Evolutionary conservation across 2,329 filamentous ascomycete species (phyloP).

Genomic region (Arachnomyces sp.): DNA sequence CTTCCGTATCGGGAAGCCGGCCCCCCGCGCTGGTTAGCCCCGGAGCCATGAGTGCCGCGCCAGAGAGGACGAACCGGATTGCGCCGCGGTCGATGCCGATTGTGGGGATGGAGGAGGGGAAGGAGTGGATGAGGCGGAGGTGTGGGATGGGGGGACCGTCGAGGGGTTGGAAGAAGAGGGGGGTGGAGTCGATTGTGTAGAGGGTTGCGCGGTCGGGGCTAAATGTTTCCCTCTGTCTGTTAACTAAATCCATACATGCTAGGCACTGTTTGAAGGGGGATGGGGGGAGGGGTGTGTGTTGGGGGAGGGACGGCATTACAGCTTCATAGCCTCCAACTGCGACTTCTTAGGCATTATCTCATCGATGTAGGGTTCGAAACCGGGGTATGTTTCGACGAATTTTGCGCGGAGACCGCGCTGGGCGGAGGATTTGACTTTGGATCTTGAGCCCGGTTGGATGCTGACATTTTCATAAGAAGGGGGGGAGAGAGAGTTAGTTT

Average conservation of each 20-base stretch:
- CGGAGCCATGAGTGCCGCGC: conserved; percentile 92
- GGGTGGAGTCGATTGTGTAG: conserved; percentile 68
- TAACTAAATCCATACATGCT: conserved; percentile 2
- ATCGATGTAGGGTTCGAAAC: conserved; percentile 80
- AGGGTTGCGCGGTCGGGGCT: conserved; percentile 79
- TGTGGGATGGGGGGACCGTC: conserved; percentile 75
- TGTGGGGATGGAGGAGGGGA: conserved; percentile 72
- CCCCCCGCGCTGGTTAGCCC: conserved; percentile 81
- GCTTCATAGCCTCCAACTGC: conserved; percentile 81
- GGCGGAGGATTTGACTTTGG: conserved; percentile 94
- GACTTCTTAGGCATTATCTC: conserved; percentile 92
- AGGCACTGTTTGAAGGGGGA: no score
- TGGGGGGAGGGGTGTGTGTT: background rate
- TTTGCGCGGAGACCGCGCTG: conserved; percentile 79
- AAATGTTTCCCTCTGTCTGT: conserved; percentile 4
- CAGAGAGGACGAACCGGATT: conserved; percentile 90
- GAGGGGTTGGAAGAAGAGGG: conserved; percentile 86
- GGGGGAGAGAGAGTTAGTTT: conserved; percentile 11
- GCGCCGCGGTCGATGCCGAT: conserved; percentile 90
- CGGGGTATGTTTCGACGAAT: conserved; percentile 75
- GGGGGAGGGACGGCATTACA: conserved; percentile 39
- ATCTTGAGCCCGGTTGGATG: conserved; percentile 69
- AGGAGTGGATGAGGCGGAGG: conserved; percentile 79
- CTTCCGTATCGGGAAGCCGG: conserved; percentile 54
- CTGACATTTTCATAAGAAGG: conserved; percentile 38